Percentiles rank a stretch among this genome's conserved stretches.
These are phyloP conservation scores for Carex parvula DNA, from an alignment of 176 grass and related monocot species.

Conservation along the genomic window DNA sequence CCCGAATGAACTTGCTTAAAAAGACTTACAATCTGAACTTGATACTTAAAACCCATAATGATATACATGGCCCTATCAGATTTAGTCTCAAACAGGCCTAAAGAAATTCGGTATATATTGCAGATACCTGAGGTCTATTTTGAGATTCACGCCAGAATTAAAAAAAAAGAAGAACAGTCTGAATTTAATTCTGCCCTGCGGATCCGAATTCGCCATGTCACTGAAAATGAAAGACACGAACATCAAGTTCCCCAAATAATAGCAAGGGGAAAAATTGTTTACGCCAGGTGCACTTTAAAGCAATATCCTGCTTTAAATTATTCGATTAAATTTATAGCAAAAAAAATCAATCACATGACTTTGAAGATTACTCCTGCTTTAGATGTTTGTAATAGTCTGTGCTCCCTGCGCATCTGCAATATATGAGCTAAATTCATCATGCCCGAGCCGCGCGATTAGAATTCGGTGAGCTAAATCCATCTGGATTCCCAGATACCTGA, in stretches of 20 bases:
- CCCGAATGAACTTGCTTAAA: too few species aligned
- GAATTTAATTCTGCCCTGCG: too few species aligned
- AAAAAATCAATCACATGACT: neutral
- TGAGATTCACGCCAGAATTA: too few species aligned
- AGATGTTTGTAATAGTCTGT: neutral
- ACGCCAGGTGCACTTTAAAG: neutral
- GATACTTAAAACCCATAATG: too few species aligned
- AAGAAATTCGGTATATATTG: too few species aligned
- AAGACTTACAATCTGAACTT: too few species aligned
- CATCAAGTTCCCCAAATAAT: neutral
- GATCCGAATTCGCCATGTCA: neutral
- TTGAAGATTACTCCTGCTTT: neutral
- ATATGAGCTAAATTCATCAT: neutral
- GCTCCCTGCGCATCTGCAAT: neutral
- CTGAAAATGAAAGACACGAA: neutral
- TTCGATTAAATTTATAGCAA: neutral
- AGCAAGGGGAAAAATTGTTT: neutral
- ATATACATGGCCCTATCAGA: too few species aligned
- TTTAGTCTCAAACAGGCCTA: too few species aligned
- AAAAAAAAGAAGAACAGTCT: too few species aligned
- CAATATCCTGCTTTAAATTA: neutral
- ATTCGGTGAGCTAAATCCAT: too few species aligned
- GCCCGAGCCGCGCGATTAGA: neutral
- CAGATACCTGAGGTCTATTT: too few species aligned
- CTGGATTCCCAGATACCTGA: too few species aligned